Base-by-base conservation (phyloP, 345 rosid genomes). In the Moringa oleifera region DNA sequence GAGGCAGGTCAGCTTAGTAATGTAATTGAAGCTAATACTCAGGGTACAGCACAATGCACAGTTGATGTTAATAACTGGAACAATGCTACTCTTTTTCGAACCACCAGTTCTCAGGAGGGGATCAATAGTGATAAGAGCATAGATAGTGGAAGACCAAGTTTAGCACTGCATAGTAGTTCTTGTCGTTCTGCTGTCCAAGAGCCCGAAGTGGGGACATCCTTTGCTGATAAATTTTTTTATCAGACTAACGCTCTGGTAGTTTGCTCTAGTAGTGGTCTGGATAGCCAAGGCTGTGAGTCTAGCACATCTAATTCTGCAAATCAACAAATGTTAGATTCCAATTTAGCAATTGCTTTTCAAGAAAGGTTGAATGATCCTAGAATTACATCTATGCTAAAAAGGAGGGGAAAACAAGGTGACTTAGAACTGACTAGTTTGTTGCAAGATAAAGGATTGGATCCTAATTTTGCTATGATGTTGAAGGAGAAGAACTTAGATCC, bases 381-480 rank as follows among this genome's bases (percentile, higher is more conserved):
- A 75, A 87, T 95, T 75, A 75, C 99, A 55, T 82, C 93, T 2
- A 55, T 95, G 70, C 83, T 95, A 74, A 91, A 84, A 79, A 87
- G 70, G 86, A 85, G 83, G 77, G 90, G 86, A 45, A 78, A 80
- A 64, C 87, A 83, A 68, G 95, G 98, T 61, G 96, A 95, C 73
- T 72, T 75, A 58, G 99, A 95, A 36, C 81, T 91, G 75, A 73
- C 87, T 74, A 87, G 76, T 76, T 76, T 95, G 80, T 78, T 95
- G 81, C 95, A 95, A 75, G 83, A 91, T 75, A 95, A 95, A 77
- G 99, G 99, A 59, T 79, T 95, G 77, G 99, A 95, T 82, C 99
- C 99, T 67, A 91, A 95, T 83, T 95, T 95, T 80, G 99, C 97
- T 59, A 80, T 95, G 83, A 95, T 95, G 99, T 75, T 95, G 78